These are phyloP conservation scores for Pelargonium australe DNA, from an alignment of 441 rosid genomes.

Conservation along the genomic window DNA sequence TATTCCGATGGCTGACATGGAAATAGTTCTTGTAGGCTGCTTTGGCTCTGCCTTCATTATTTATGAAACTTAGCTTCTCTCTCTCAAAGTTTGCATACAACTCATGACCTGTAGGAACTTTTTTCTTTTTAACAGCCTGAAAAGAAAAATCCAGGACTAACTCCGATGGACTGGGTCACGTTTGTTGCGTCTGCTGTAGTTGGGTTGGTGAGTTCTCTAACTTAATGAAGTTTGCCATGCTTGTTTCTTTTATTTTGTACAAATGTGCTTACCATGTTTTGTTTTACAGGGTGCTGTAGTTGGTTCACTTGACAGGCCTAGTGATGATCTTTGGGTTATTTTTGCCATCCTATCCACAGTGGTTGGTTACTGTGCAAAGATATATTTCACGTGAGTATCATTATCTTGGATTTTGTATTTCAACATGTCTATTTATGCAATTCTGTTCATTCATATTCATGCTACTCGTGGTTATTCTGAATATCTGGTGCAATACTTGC, in stretches of 20 bases:
- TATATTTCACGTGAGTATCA: conserved; percentile 39
- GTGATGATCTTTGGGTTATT: conserved; percentile 43
- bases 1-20: conserved; percentile 68
- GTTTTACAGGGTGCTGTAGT: conserved; percentile 38
- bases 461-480: not conserved
- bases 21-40: conserved; percentile 51
- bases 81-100: not conserved
- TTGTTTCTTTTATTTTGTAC: not conserved
- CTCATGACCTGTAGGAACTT: conserved; percentile 6
- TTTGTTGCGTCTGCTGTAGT: conserved; percentile 51
- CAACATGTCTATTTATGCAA: too few relatives aligned
- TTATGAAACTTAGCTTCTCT: not conserved
- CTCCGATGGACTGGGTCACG: conserved; percentile 65
- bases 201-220: conserved; percentile 45
- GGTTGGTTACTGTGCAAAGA: conserved; percentile 43
- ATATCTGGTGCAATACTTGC: not conserved
- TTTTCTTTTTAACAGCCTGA: conserved; percentile 39
- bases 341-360: conserved; percentile 44
- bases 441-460: not conserved
- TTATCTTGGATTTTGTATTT: not conserved
- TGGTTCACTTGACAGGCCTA: conserved; percentile 39
- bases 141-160: conserved; percentile 57
- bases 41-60: not conserved
- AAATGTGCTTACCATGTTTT: too few relatives aligned
- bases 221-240: not conserved